Conservation (phyloP, 805 yeast species). For the Lipomyces yamadae region DNA sequence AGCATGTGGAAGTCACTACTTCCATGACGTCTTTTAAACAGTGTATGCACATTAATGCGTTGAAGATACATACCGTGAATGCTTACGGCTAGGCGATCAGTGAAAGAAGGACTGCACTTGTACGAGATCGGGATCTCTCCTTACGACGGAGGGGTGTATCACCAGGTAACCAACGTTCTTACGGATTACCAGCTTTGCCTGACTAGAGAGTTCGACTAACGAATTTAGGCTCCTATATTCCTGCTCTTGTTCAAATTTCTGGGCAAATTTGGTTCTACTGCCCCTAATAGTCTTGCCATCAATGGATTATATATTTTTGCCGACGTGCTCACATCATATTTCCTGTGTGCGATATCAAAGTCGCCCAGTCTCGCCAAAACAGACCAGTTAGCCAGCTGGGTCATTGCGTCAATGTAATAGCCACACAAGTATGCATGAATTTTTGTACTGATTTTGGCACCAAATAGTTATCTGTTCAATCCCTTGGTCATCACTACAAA, state of each 20-base stretch:
- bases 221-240: slow-evolving; percentile 26
- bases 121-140: slow-evolving; percentile 61
- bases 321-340: slow-evolving; percentile 63
- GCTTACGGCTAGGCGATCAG: slow-evolving; percentile 13
- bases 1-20: slow-evolving; percentile 69
- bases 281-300: slow-evolving; percentile 40
- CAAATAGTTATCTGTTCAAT: slow-evolving; percentile 63
- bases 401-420: slow-evolving; percentile 56
- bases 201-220: not conserved
- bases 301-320: slow-evolving; percentile 58
- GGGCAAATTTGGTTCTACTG: slow-evolving; percentile 54
- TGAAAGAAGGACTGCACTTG: slow-evolving; percentile 71
- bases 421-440: not conserved
- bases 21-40: slow-evolving; percentile 71
- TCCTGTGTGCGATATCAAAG: slow-evolving; percentile 57
- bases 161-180: slow-evolving; percentile 52
- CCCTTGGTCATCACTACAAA: slow-evolving; percentile 76
- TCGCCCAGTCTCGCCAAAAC: slow-evolving; percentile 13
- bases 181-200: not conserved
- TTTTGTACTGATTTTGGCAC: not conserved
- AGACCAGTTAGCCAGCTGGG: slow-evolving; percentile 47
- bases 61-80: not conserved
- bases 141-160: slow-evolving; percentile 84
- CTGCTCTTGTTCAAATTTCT: slow-evolving; percentile 65
- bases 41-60: slow-evolving; percentile 48